These are phyloP conservation scores for Cytospora leucostoma DNA, from an alignment of 2,329 filamentous ascomycete species.

Conservation along the genomic window DNA sequence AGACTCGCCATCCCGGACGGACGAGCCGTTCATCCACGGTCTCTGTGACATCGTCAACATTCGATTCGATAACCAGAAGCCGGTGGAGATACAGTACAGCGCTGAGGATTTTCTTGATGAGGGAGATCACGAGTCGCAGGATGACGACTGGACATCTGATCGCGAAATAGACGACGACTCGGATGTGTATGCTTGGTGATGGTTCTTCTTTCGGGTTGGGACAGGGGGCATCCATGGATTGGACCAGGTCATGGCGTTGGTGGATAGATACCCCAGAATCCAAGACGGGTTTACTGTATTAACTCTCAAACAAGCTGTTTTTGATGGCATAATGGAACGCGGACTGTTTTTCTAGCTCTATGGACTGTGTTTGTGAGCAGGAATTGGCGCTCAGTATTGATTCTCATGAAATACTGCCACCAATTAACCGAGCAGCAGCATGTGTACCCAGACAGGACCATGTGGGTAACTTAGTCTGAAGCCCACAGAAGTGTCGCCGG, in stretches of 20 bases:
- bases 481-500: too few relatives aligned
- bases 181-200: constrained; percentile 41
- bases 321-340: not conserved
- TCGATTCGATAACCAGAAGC: constrained; percentile 74
- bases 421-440: too few relatives aligned
- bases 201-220: not conserved
- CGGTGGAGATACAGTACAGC: constrained; percentile 65
- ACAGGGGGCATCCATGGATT: not conserved
- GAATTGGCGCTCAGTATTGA: too few relatives aligned
- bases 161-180: constrained; percentile 59
- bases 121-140: constrained; percentile 54
- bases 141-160: constrained; percentile 52
- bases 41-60: constrained; percentile 71
- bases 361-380: not conserved
- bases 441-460: too few relatives aligned
- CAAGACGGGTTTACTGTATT: constrained; percentile 9
- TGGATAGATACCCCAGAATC: constrained; percentile 20
- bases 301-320: not conserved
- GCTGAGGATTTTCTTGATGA: constrained; percentile 72
- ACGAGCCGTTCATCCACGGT: constrained; percentile 57
- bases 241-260: constrained; percentile 20
- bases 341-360: not conserved
- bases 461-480: too few relatives aligned
- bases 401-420: too few relatives aligned
- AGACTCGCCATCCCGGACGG: constrained; percentile 11